Percentiles rank a stretch among this genome's conserved stretches.
Evolutionary conservation across 352 stramenopile genomes (phyloP).

Genomic region (Pythium myriotylum): DNA sequence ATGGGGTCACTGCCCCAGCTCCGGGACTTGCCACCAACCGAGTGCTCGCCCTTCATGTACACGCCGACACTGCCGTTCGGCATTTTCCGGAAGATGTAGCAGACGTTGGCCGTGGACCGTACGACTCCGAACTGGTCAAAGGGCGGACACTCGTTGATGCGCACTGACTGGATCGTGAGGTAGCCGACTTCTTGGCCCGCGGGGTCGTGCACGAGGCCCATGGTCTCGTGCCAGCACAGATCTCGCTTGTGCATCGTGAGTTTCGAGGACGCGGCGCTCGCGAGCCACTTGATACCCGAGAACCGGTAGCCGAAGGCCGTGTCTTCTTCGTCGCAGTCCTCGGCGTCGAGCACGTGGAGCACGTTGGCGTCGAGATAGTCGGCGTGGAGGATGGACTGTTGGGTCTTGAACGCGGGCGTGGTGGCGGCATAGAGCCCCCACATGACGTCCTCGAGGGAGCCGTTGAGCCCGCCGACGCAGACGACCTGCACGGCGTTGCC

Average conservation of each 20-base stretch:
- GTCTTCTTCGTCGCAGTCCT: constrained; percentile 56
- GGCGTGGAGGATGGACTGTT: constrained; percentile 63
- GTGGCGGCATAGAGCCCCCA: constrained; percentile 55
- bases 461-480: constrained; percentile 45
- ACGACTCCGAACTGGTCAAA: constrained; percentile 61
- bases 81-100: constrained; percentile 63
- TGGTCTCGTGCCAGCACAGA: constrained; percentile 66
- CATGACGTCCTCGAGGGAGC: constrained; percentile 65
- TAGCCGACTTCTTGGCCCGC: constrained; percentile 63
- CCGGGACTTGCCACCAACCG: constrained; percentile 54
- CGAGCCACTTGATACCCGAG: constrained; percentile 65
- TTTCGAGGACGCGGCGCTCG: constrained; percentile 44
- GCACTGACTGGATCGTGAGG: constrained; percentile 60
- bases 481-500: constrained; percentile 57
- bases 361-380: constrained; percentile 60
- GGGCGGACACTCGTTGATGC: constrained; percentile 51
- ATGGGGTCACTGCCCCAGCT: constrained; percentile 59
- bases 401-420: constrained; percentile 53
- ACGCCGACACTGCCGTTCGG: constrained; percentile 52
- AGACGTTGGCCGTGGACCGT: constrained; percentile 53
- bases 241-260: constrained; percentile 63
- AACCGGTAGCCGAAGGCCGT: constrained; percentile 57
- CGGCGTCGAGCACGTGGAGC: constrained; percentile 57
- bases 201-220: constrained; percentile 48
- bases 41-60: constrained; percentile 66